Evolutionary conservation across 345 rosid species (phyloP).

Genomic region (Barbarea vulgaris): DNA sequence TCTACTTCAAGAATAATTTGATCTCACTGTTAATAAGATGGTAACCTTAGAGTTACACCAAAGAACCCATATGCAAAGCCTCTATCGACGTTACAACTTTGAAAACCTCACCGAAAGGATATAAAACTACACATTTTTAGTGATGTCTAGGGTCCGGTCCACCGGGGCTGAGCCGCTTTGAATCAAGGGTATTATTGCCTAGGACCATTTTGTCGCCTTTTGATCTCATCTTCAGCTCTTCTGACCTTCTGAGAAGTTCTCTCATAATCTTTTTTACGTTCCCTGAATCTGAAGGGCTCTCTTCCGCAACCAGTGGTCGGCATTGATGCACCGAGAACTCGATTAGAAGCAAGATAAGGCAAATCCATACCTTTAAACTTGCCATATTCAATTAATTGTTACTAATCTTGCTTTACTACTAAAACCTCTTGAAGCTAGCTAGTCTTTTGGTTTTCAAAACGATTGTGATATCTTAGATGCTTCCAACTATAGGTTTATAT

Average conservation of each 20-base stretch:
- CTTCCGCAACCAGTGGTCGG: conserved; percentile 32
- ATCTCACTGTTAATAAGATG: conserved; percentile 14
- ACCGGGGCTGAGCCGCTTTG: conserved; percentile 47
- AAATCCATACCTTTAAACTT: conserved; percentile 35
- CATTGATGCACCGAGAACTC: conserved; percentile 34
- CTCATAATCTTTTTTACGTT: conserved; percentile 35
- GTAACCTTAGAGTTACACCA: conserved; percentile 26
- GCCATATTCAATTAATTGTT: conserved; percentile 30
- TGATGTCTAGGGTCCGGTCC: conserved; percentile 49
- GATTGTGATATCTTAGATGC: conserved; percentile 32
- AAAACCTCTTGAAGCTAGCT: conserved; percentile 17
- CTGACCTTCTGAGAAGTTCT: conserved; percentile 36
- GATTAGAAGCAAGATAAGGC: conserved; percentile 37
- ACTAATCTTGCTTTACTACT: not conserved
- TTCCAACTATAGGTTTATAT: conserved; percentile 34
- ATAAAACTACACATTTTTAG: conserved; percentile 26
- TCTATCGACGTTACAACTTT: conserved; percentile 17
- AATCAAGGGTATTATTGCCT: conserved; percentile 19
- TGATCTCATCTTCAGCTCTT: conserved; percentile 32
- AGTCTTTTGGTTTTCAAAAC: not conserved
- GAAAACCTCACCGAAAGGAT: conserved; percentile 10
- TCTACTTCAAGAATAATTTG: conserved; percentile 10
- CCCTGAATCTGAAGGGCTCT: conserved; percentile 30
- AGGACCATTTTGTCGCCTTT: conserved; percentile 13
- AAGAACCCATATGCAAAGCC: conserved; percentile 18